These are phyloP conservation scores for Hyaloscypha finlandica DNA, from an alignment of 495 filamentous ascomycete species.

Conservation along the genomic window DNA sequence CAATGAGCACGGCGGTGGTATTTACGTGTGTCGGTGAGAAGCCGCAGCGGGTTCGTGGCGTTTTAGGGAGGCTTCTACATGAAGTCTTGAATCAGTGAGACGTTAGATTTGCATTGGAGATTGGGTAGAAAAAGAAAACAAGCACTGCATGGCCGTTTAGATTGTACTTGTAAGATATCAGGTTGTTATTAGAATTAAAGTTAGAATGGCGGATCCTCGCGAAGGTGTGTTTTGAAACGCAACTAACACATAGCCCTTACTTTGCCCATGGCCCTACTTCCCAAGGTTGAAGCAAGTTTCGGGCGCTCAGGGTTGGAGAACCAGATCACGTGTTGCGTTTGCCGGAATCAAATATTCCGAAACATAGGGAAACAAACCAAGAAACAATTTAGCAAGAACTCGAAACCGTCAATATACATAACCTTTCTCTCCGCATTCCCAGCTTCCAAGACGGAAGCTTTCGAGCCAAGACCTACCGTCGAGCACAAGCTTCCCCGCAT, in stretches of 20 bases:
- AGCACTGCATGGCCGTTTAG: not conserved
- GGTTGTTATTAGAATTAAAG: not conserved
- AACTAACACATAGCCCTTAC: too few species aligned
- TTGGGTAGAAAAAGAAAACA: not conserved
- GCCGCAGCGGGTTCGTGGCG: constrained; percentile 66
- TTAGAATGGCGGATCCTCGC: not conserved
- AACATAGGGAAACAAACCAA: too few species aligned
- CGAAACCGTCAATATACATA: not conserved
- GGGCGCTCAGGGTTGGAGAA: too few species aligned
- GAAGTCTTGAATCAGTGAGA: constrained; percentile 49
- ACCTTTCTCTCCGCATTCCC: not conserved
- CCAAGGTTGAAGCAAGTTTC: too few species aligned
- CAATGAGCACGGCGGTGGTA: constrained; percentile 72
- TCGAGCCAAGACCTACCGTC: not conserved
- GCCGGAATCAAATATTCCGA: too few species aligned
- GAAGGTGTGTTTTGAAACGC: too few species aligned
- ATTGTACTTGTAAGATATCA: constrained; percentile 4
- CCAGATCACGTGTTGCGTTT: too few species aligned
- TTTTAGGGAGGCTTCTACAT: constrained; percentile 66
- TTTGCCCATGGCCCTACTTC: too few species aligned
- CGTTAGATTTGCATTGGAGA: not conserved
- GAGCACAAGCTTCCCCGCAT: not conserved
- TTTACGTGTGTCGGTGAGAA: constrained; percentile 71
- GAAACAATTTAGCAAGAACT: not conserved
- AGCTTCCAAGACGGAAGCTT: not conserved